Conservation (phyloP, 257 asterid genomes). For the Leptodermis oblonga region DNA sequence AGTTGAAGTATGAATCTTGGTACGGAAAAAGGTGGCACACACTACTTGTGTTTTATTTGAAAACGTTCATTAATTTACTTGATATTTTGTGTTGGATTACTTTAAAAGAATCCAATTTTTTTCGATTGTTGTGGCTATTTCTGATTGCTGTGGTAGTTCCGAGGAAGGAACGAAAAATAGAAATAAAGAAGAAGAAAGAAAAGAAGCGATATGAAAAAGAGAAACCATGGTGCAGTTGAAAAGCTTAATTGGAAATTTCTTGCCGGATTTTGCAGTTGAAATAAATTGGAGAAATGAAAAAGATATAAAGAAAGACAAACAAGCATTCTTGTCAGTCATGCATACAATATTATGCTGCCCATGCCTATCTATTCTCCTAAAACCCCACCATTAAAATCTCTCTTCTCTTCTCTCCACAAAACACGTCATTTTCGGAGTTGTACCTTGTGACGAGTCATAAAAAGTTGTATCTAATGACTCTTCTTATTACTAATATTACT, state of each 20-base stretch:
- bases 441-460: no score
- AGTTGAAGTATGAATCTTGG: conserved; percentile 10
- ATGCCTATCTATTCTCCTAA: neutral
- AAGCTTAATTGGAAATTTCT: conserved; percentile 64
- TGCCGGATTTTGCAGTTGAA: conserved; percentile 45
- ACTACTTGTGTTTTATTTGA: neutral
- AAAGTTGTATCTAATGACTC: neutral
- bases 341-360: conserved; percentile 6
- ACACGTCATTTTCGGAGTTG: no score
- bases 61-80: neutral
- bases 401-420: neutral
- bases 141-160: conserved; percentile 39
- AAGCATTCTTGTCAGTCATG: conserved; percentile 59
- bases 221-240: conserved; percentile 54
- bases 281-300: conserved; percentile 11
- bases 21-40: conserved; percentile 17
- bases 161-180: conserved; percentile 40
- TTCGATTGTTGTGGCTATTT: conserved; percentile 10
- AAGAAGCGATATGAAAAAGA: conserved; percentile 59
- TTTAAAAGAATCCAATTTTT: conserved; percentile 5
- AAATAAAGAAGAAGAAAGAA: conserved; percentile 40
- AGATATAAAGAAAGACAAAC: conserved; percentile 46
- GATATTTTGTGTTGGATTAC: neutral
- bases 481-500: neutral
- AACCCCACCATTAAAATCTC: conserved; percentile 1